Evolutionary conservation across 2,329 filamentous ascomycete genomes (phyloP).

Genomic region (Neofusicoccum cordaticola): DNA sequence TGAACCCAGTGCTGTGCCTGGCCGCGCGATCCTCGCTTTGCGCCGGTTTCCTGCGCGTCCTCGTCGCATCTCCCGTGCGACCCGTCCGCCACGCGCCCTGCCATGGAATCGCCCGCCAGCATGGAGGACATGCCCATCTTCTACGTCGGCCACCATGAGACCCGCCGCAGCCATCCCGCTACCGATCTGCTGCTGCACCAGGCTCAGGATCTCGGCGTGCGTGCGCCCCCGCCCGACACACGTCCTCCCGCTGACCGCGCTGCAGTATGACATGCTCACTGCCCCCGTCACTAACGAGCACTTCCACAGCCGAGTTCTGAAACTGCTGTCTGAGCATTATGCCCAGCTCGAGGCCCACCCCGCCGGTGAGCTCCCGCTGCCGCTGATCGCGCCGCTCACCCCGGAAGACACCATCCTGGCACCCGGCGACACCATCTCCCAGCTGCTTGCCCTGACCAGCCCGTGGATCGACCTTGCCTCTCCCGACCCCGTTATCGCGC

Average conservation of each 20-base stretch:
- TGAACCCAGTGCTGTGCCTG: neutral
- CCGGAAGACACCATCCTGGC: conserved; percentile 75
- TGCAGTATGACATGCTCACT: conserved; percentile 74
- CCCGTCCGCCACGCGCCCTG: neutral
- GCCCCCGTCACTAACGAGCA: conserved; percentile 72
- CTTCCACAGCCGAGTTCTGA: conserved; percentile 68
- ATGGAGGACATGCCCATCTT: conserved; percentile 51
- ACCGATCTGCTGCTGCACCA: conserved; percentile 64
- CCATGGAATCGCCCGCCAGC: conserved; percentile 1
- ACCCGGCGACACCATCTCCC: conserved; percentile 65
- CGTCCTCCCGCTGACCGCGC: neutral
- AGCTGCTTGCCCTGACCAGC: conserved; percentile 76
- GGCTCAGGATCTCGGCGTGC: conserved; percentile 67
- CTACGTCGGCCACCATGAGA: conserved; percentile 74
- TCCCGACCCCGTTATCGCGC: conserved; percentile 74
- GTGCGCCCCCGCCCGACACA: conserved; percentile 24
- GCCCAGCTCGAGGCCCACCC: conserved; percentile 43
- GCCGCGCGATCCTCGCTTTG: neutral
- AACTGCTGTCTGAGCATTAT: conserved; percentile 58
- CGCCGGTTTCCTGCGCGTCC: neutral
- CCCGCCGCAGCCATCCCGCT: conserved; percentile 58
- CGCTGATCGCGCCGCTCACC: conserved; percentile 62
- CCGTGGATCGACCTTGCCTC: conserved; percentile 91
- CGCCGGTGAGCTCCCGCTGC: conserved; percentile 40
- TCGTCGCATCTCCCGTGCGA: neutral